A percentile compares a stretch with the other conserved stretches of the same genome.
Conservation (phyloP, 2,329 filamentous ascomycete species). For the Ascochyta koolunga region DNA sequence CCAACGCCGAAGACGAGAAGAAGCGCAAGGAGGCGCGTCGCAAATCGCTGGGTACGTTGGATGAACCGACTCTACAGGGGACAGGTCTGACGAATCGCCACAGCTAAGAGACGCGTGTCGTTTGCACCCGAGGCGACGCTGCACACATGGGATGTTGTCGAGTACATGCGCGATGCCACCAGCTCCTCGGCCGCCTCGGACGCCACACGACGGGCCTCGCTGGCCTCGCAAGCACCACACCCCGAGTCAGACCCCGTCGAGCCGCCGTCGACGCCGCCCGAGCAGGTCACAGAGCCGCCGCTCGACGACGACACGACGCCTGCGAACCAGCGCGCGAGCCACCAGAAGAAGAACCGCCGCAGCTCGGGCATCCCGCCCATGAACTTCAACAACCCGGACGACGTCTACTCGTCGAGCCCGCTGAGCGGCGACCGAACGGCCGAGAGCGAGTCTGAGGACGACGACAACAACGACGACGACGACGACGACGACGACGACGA, state of each 20-base stretch:
- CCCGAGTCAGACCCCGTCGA: constrained; percentile 59
- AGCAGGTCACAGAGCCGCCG: constrained; percentile 65
- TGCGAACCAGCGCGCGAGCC: constrained; percentile 67
- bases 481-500: constrained; percentile 75
- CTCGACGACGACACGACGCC: constrained; percentile 64
- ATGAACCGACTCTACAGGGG: neutral
- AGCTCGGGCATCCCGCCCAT: constrained; percentile 71
- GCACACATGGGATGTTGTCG: constrained; percentile 95
- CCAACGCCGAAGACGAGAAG: constrained; percentile 61
- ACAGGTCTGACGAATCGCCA: constrained; percentile 18
- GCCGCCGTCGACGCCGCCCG: constrained; percentile 66
- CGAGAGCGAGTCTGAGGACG: constrained; percentile 65
- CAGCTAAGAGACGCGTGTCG: constrained; percentile 86
- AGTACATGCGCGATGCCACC: constrained; percentile 86
- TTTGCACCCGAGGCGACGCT: constrained; percentile 97
- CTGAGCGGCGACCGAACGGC: constrained; percentile 65
- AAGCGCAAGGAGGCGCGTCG: constrained; percentile 85
- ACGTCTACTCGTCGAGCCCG: constrained; percentile 76
- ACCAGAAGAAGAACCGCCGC: constrained; percentile 65
- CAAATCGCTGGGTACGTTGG: constrained; percentile 74
- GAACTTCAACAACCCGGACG: constrained; percentile 68
- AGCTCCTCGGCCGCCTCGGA: constrained; percentile 74
- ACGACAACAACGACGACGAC: no score
- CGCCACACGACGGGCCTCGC: constrained; percentile 75
- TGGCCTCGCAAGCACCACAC: constrained; percentile 52